These are phyloP conservation scores for Phytomonas serpens DNA, from an alignment of 208 protist genomes.

Conservation along the genomic window DNA sequence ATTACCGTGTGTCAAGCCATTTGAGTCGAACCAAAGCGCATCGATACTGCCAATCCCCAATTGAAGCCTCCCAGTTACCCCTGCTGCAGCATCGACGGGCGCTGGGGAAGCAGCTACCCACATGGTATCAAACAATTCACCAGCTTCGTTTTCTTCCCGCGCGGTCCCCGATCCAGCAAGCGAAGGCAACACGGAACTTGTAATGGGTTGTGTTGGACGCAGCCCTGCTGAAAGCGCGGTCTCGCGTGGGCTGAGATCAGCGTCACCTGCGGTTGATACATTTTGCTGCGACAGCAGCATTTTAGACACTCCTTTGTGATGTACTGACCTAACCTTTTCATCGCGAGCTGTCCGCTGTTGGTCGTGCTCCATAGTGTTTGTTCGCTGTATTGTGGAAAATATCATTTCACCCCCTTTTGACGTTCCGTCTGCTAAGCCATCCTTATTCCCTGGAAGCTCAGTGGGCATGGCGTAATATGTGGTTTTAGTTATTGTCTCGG, in stretches of 20 bases:
- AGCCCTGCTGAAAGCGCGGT: not conserved
- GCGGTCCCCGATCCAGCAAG: not conserved
- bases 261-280: not conserved
- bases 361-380: not conserved
- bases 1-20: not conserved
- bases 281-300: not conserved
- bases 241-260: not conserved
- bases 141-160: not conserved
- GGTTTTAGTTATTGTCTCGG: not conserved
- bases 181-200: not conserved
- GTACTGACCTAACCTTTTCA: not conserved
- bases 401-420: not conserved
- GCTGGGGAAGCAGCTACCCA: not conserved
- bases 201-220: not conserved
- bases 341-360: not conserved
- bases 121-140: not conserved
- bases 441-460: not conserved
- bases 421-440: not conserved
- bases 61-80: not conserved
- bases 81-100: not conserved
- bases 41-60: not conserved
- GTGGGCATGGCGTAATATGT: not conserved
- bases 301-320: not conserved
- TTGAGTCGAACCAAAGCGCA: conserved; percentile 1
- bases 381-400: not conserved